These are phyloP conservation scores for Sporopachydermia lactativora DNA, from an alignment of 805 yeast genomes.

Conservation along the genomic window DNA sequence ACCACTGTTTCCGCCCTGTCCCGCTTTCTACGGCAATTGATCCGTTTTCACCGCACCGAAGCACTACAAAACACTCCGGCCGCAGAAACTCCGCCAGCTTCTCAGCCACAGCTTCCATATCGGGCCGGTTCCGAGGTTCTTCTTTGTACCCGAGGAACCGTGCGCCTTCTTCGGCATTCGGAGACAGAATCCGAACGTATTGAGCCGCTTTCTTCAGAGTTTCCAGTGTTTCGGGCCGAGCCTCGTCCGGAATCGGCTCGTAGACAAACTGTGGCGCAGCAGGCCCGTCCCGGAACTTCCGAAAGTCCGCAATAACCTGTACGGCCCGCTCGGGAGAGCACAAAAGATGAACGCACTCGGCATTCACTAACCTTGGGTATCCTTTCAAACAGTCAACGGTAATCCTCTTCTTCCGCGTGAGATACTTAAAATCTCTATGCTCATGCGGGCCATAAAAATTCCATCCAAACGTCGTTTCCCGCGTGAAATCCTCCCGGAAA, in stretches of 20 bases:
- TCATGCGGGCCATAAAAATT: conserved; percentile 58
- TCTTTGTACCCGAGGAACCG: conserved; percentile 35
- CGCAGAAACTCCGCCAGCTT: conserved; percentile 28
- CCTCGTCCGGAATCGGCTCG: conserved; percentile 81
- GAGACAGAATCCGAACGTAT: conserved; percentile 51
- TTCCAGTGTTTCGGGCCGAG: conserved; percentile 36
- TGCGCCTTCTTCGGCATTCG: conserved; percentile 78
- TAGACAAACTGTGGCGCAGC: conserved; percentile 39
- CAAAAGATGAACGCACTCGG: conserved; percentile 51
- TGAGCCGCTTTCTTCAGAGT: conserved; percentile 24
- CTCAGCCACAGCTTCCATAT: conserved; percentile 29
- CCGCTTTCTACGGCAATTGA: conserved; percentile 30
- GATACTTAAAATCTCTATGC: conserved; percentile 43
- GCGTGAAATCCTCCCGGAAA: conserved; percentile 32
- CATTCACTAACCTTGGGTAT: conserved; percentile 22
- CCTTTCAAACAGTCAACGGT: conserved; percentile 37
- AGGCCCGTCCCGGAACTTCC: conserved; percentile 3
- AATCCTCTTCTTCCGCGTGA: conserved; percentile 47
- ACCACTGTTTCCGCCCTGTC: conserved; percentile 24
- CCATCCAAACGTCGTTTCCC: conserved; percentile 73
- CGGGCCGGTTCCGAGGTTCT: conserved; percentile 26
- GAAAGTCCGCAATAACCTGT: conserved; percentile 28
- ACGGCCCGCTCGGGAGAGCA: conserved; percentile 54
- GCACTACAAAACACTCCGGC: conserved; percentile 27
- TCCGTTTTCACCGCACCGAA: conserved; percentile 71